These are phyloP conservation scores for Naganishia antarctica DNA, from an alignment of 768 basidiomycete genomes.

Conservation along the genomic window DNA sequence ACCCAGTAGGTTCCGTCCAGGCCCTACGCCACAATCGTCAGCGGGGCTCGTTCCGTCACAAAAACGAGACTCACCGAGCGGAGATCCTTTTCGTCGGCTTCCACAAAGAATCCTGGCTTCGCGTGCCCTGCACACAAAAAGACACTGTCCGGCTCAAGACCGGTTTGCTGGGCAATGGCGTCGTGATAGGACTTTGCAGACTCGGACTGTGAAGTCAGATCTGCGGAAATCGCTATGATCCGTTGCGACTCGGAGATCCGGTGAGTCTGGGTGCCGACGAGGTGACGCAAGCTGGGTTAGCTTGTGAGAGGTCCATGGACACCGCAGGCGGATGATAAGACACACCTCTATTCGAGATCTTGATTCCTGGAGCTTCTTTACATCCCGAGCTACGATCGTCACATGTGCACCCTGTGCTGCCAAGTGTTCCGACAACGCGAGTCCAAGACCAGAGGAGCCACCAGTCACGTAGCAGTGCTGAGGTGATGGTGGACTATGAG, in stretches of 20 bases:
- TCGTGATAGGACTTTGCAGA: constrained; percentile 63
- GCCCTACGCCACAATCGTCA: constrained; percentile 42
- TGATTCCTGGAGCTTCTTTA: constrained; percentile 61
- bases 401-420: constrained; percentile 69
- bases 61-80: constrained; percentile 37
- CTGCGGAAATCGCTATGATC: constrained; percentile 64
- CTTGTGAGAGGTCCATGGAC: background rate
- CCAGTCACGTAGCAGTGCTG: constrained; percentile 88
- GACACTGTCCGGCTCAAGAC: constrained; percentile 66
- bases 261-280: background rate
- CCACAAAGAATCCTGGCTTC: constrained; percentile 67
- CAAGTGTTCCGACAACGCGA: constrained; percentile 62
- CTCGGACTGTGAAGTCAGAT: constrained; percentile 56
- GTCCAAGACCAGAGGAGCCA: constrained; percentile 73
- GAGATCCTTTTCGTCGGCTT: constrained; percentile 61
- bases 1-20: constrained; percentile 61
- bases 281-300: background rate
- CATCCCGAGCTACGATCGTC: constrained; percentile 75
- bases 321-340: background rate
- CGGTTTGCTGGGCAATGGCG: constrained; percentile 58
- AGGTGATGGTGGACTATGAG: no score
- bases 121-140: constrained; percentile 71
- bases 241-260: constrained; percentile 51
- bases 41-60: background rate
- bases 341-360: constrained; percentile 63